These are phyloP conservation scores for Diversispora eburnea DNA, from an alignment of 192 early-diverging fungal genomes.

Conservation along the genomic window DNA sequence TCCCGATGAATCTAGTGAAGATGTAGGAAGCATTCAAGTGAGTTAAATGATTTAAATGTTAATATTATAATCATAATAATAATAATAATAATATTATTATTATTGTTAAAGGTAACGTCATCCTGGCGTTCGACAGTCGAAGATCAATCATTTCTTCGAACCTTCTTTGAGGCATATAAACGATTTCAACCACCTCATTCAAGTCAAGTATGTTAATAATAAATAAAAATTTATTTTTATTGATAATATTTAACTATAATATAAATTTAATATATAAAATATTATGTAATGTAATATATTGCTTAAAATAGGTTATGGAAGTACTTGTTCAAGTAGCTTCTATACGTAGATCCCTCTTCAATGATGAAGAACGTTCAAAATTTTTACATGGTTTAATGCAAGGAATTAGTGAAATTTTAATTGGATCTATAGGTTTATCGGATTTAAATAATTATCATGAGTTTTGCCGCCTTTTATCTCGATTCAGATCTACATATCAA, in stretches of 20 bases:
- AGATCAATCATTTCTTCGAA: conserved; percentile 63
- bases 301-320: conserved; percentile 61
- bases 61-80: conserved; percentile 10
- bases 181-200: conserved; percentile 55
- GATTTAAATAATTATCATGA: conserved; percentile 83
- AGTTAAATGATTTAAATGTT: neutral
- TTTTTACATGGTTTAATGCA: conserved; percentile 70
- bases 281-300: neutral
- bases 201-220: conserved; percentile 35
- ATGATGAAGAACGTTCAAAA: conserved; percentile 62
- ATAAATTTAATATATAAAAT: neutral
- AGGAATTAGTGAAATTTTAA: conserved; percentile 66
- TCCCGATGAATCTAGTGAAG: conserved; percentile 76
- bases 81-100: conserved; percentile 30
- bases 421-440: conserved; percentile 54
- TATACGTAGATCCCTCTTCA: conserved; percentile 81
- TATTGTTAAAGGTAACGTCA: conserved; percentile 66
- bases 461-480: conserved; percentile 75
- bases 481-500: conserved; percentile 80
- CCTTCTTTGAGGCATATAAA: conserved; percentile 67
- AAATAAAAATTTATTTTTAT: no score
- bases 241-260: neutral
- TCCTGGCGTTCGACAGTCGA: conserved; percentile 76
- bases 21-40: conserved; percentile 65
- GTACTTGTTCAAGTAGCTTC: conserved; percentile 74